Evolutionary conservation across 768 basidiomycete genomes (phyloP).

Genomic region (Lactarius hengduanensis): DNA sequence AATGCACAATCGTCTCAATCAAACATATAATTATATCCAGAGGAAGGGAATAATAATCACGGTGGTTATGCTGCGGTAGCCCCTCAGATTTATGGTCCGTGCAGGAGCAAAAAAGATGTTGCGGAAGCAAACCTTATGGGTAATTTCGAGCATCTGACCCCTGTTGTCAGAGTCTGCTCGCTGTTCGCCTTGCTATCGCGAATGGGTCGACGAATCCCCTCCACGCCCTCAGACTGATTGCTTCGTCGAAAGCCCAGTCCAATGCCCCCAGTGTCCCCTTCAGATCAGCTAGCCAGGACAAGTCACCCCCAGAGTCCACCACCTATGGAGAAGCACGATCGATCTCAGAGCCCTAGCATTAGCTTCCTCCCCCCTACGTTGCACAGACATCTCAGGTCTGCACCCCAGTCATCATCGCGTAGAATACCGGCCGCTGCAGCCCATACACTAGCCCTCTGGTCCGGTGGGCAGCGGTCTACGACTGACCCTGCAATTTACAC

Average conservation of each 20-base stretch:
- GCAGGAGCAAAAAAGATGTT: constrained; percentile 23
- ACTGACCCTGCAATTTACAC: constrained; percentile 33
- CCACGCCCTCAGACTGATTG: constrained; percentile 25
- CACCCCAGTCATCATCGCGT: constrained; percentile 22
- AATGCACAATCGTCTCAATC: background rate
- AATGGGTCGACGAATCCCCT: constrained; percentile 19
- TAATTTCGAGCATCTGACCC: constrained; percentile 25
- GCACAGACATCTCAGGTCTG: constrained; percentile 43
- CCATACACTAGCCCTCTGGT: constrained; percentile 10
- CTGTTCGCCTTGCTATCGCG: constrained; percentile 15
- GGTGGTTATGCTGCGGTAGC: constrained; percentile 22
- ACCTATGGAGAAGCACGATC: constrained; percentile 20
- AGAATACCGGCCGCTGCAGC: constrained; percentile 4
- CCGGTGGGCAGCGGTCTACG: constrained; percentile 23
- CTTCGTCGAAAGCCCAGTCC: constrained; percentile 20
- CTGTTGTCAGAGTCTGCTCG: constrained; percentile 20
- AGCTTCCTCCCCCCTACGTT: constrained; percentile 55
- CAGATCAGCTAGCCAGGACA: constrained; percentile 10
- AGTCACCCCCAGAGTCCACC: constrained; percentile 10
- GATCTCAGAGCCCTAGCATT: constrained; percentile 33
- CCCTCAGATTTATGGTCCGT: constrained; percentile 32
- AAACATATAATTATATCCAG: constrained; percentile 6
- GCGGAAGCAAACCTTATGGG: constrained; percentile 40
- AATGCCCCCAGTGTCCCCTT: background rate
- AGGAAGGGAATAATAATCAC: constrained; percentile 1